Evolutionary conservation across 2,329 filamentous ascomycete genomes (phyloP).

Genomic region (Akanthomyces uredinophilus): DNA sequence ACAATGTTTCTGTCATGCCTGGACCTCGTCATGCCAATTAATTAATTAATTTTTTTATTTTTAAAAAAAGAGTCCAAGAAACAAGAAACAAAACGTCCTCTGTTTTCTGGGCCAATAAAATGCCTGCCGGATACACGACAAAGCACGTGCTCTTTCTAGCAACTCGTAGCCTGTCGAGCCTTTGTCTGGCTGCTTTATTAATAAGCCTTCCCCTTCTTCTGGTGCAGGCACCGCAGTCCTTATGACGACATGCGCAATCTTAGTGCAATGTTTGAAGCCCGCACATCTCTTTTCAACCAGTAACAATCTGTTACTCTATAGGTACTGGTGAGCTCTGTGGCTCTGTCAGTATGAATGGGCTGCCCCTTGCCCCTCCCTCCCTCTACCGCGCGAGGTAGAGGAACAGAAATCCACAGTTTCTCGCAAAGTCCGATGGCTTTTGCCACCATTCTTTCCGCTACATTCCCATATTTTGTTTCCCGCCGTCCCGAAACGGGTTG

Average conservation of each 20-base stretch:
- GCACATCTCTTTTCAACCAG: no score
- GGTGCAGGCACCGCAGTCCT: background rate
- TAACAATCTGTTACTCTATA: no score
- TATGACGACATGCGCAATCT: slow-evolving; percentile 13
- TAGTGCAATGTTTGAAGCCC: background rate
- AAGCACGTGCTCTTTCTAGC: background rate
- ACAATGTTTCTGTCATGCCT: background rate
- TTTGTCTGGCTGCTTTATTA: background rate
- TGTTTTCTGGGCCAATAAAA: background rate
- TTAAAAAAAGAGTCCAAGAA: background rate
- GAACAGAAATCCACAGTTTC: background rate
- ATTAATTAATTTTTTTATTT: no score
- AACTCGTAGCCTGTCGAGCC: no score
- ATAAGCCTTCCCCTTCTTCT: background rate
- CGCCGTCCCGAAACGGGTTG: no score
- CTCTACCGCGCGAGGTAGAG: no score
- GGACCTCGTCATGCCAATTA: background rate
- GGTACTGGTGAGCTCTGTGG: no score
- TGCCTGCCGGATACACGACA: background rate
- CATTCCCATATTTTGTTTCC: background rate
- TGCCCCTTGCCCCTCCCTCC: background rate
- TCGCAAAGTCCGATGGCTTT: background rate
- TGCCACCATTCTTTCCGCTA: background rate
- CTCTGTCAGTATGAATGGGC: no score
- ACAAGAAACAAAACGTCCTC: background rate